phyloP scores from a whole-genome alignment of 1,284 basidiomycete genomes.

The Microbotryum scabiosae region DNA sequence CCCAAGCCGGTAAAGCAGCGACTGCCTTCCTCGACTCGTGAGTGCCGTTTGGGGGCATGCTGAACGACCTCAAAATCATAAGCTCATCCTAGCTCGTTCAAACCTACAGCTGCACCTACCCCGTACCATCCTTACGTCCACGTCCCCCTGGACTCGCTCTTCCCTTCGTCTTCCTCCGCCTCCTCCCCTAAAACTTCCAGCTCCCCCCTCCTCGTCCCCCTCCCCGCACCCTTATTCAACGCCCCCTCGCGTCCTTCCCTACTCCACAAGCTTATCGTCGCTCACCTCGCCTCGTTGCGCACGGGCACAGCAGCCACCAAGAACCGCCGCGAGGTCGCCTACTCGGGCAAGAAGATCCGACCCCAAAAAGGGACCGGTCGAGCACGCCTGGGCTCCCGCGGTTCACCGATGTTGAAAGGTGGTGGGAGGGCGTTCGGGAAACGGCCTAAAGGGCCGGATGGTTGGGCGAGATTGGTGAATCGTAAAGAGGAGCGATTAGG shows the following conservation, averaged over 20 bases:
- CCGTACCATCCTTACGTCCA: slow-evolving; percentile 23
- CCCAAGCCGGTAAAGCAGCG: too few species aligned
- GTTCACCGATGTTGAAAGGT: slow-evolving; percentile 81
- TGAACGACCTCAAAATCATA: too few species aligned
- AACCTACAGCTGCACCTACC: slow-evolving; percentile 9
- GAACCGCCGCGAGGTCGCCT: slow-evolving; percentile 78
- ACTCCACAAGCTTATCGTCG: slow-evolving; percentile 83
- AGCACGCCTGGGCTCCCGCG: slow-evolving; percentile 80
- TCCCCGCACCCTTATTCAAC: slow-evolving; percentile 75
- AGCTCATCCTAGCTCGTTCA: too few species aligned
- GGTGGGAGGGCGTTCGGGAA: slow-evolving; percentile 53
- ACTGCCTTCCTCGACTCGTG: too few species aligned
- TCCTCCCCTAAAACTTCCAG: slow-evolving; percentile 1
- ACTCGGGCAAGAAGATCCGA: slow-evolving; percentile 78
- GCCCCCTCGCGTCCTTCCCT: slow-evolving; percentile 83
- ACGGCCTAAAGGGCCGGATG: slow-evolving; percentile 28
- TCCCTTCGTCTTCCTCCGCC: neutral
- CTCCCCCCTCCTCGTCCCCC: slow-evolving; percentile 50
- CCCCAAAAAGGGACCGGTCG: slow-evolving; percentile 86
- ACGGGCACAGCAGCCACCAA: slow-evolving; percentile 88
- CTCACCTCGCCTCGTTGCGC: slow-evolving; percentile 77
- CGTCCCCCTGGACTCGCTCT: slow-evolving; percentile 18
- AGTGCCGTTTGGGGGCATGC: too few species aligned
- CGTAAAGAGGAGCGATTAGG: slow-evolving; percentile 30
- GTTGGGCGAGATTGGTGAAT: slow-evolving; percentile 30